Conservation (phyloP, 2,329 filamentous ascomycete species). For the Balansia obtecta region DNA sequence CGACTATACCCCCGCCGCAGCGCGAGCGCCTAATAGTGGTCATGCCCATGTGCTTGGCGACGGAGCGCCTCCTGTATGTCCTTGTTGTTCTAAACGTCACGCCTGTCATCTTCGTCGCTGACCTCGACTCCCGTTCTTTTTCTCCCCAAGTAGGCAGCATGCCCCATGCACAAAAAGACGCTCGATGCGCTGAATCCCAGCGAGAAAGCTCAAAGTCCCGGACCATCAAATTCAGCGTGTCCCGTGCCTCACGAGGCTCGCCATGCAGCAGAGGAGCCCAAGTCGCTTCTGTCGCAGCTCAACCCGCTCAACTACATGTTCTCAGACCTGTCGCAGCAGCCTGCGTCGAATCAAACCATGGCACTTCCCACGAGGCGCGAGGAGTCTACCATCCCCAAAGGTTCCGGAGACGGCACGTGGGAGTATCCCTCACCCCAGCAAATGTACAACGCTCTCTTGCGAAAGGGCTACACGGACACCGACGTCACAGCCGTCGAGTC, state of each 20-base stretch:
- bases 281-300: slow-evolving; percentile 41
- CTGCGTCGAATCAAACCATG: slow-evolving; percentile 58
- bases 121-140: neutral
- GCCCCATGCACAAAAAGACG: slow-evolving; percentile 45
- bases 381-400: slow-evolving; percentile 80
- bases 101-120: neutral
- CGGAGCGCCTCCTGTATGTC: slow-evolving; percentile 22
- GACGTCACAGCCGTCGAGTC: slow-evolving; percentile 85
- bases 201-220: slow-evolving; percentile 13
- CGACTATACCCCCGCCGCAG: slow-evolving; percentile 28
- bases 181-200: slow-evolving; percentile 32
- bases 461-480: slow-evolving; percentile 92
- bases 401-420: slow-evolving; percentile 70
- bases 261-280: slow-evolving; percentile 20
- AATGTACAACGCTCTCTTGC: slow-evolving; percentile 97
- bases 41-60: slow-evolving; percentile 18
- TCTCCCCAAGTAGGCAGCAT: slow-evolving; percentile 30
- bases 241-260: slow-evolving; percentile 32
- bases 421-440: slow-evolving; percentile 97
- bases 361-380: slow-evolving; percentile 71
- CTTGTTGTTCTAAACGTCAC: neutral
- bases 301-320: slow-evolving; percentile 93
- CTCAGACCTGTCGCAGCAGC: slow-evolving; percentile 67
- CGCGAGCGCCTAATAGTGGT: slow-evolving; percentile 20
- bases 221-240: slow-evolving; percentile 25